Evolutionary conservation across 2,329 filamentous ascomycete species (phyloP).

Genomic region (Fusarium metavorans): DNA sequence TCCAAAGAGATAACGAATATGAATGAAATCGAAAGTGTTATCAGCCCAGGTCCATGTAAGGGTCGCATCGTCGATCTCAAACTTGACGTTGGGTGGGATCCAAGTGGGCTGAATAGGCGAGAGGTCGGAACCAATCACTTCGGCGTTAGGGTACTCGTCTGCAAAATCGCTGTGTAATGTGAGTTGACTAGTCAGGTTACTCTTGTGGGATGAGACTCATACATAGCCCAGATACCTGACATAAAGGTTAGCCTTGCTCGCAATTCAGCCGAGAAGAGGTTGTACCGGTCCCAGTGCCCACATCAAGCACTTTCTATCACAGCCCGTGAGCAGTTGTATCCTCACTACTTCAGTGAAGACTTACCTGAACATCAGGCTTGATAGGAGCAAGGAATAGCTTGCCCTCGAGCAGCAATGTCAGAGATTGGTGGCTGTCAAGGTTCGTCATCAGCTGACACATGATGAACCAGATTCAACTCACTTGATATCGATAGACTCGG

Average conservation of each 20-base stretch:
- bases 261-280: neutral
- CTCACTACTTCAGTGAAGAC: neutral
- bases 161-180: slow-evolving; percentile 30
- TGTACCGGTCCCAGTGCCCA: slow-evolving; percentile 18
- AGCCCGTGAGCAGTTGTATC: neutral
- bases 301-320: slow-evolving; percentile 28
- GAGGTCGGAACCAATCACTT: slow-evolving; percentile 37
- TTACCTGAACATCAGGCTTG: slow-evolving; percentile 29
- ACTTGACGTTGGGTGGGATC: slow-evolving; percentile 38
- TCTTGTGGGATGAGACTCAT: neutral
- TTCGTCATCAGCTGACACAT: neutral
- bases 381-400: slow-evolving; percentile 38
- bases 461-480: neutral
- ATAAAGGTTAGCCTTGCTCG: neutral
- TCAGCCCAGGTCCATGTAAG: slow-evolving; percentile 35
- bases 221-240: slow-evolving; percentile 43
- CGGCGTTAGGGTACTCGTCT: slow-evolving; percentile 33
- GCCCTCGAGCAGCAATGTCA: slow-evolving; percentile 31
- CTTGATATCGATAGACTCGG: slow-evolving; percentile 42
- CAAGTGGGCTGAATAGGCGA: slow-evolving; percentile 39
- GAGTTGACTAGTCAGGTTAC: neutral
- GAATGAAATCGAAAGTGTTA: slow-evolving; percentile 37
- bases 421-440: slow-evolving; percentile 33
- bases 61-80: slow-evolving; percentile 38
- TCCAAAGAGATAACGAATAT: slow-evolving; percentile 40